phyloP scores from a whole-genome alignment of 176 grass and related monocot genomes.

The Triticum urartu region DNA sequence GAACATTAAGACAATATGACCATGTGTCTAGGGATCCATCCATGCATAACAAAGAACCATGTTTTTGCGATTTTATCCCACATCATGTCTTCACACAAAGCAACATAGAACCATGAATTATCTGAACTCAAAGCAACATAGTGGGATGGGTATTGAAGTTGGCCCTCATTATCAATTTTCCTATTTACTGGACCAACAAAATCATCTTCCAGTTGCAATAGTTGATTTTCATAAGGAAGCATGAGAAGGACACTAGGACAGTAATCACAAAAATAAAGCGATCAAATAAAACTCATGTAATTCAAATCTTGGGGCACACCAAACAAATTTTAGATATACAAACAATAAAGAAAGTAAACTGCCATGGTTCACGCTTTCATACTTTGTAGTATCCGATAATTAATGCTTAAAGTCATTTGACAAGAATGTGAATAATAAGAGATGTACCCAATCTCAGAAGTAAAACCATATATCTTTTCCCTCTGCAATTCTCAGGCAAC shows the following conservation, averaged over 20 bases:
- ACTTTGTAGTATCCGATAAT: not conserved
- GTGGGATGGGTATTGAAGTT: conserved; percentile 49
- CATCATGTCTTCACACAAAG: conserved; percentile 58
- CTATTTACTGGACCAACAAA: conserved; percentile 31
- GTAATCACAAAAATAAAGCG: not conserved
- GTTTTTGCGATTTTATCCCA: conserved; percentile 84
- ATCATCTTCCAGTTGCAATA: conserved; percentile 54
- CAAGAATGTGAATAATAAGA: not conserved
- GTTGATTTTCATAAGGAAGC: conserved; percentile 9
- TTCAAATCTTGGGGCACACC: not conserved
- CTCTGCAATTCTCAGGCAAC: not conserved
- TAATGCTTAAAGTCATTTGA: not conserved
- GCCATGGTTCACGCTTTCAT: not conserved
- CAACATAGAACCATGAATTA: conserved; percentile 91
- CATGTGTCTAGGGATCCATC: conserved; percentile 49
- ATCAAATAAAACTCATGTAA: not conserved
- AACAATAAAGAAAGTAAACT: not conserved
- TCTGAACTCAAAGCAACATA: conserved; percentile 95
- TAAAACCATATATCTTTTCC: not conserved
- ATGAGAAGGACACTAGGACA: not conserved
- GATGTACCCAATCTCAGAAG: conserved; percentile 1
- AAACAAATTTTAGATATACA: not conserved
- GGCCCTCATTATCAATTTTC: conserved; percentile 39
- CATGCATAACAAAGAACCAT: not conserved
- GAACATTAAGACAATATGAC: conserved; percentile 97